phyloP scores from a whole-genome alignment of 1,284 basidiomycete species.

The Heterobasidion irregulare region DNA sequence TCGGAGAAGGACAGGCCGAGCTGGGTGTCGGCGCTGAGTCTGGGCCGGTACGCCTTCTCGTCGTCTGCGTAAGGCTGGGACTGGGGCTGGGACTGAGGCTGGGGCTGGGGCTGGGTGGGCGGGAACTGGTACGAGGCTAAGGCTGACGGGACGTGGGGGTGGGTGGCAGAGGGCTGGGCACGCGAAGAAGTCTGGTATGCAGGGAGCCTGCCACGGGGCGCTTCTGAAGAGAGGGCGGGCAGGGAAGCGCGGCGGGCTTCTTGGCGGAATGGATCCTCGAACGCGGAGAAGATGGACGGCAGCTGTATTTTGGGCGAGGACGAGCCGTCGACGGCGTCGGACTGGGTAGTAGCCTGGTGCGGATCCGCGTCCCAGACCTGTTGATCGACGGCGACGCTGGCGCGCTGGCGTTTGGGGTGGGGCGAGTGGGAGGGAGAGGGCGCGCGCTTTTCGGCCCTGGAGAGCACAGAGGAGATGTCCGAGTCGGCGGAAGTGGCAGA shows the following conservation, averaged over 20 bases:
- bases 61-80: constrained; percentile 21
- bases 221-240: constrained; percentile 48
- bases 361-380: not conserved
- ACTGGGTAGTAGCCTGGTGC: constrained; percentile 1
- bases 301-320: constrained; percentile 51
- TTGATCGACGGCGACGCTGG: constrained; percentile 11
- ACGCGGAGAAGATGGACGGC: constrained; percentile 62
- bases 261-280: constrained; percentile 50
- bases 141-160: constrained; percentile 27
- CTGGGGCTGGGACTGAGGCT: too few species aligned
- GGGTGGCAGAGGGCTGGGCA: constrained; percentile 40
- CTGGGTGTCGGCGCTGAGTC: constrained; percentile 42
- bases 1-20: constrained; percentile 36
- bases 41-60: constrained; percentile 32
- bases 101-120: constrained; percentile 3
- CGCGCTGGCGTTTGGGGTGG: constrained; percentile 36
- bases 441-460: constrained; percentile 48
- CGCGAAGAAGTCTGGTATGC: constrained; percentile 16
- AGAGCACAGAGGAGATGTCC: constrained; percentile 42
- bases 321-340: constrained; percentile 12
- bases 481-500: constrained; percentile 19
- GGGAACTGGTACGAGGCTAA: constrained; percentile 59
- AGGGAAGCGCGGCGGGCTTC: constrained; percentile 57
- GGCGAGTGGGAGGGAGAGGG: constrained; percentile 45
- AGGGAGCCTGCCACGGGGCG: constrained; percentile 21